These are phyloP conservation scores for Pyrenophora graminea DNA, from an alignment of 2,329 filamentous ascomycete species.

Conservation along the genomic window DNA sequence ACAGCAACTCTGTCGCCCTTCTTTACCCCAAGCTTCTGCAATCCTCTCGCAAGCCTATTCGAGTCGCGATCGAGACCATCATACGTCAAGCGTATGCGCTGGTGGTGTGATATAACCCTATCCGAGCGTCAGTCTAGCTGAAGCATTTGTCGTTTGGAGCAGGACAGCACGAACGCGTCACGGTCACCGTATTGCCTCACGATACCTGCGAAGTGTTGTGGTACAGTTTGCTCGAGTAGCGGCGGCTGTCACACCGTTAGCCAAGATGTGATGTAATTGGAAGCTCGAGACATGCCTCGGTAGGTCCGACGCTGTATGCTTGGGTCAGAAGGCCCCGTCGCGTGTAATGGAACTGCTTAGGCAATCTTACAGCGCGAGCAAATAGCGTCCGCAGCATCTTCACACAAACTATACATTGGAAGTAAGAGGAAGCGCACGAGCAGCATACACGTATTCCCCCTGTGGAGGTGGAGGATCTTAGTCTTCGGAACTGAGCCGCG, in stretches of 20 bases:
- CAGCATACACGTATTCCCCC: not conserved
- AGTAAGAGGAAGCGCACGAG: not conserved
- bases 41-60: constrained; percentile 72
- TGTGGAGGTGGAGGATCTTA: constrained; percentile 4
- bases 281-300: constrained; percentile 31
- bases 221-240: constrained; percentile 69
- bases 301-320: constrained; percentile 39
- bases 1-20: constrained; percentile 87
- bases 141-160: not conserved
- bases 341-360: constrained; percentile 5
- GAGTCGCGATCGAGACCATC: constrained; percentile 73
- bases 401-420: constrained; percentile 18
- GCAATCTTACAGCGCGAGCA: constrained; percentile 19
- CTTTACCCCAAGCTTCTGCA: constrained; percentile 70
- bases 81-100: constrained; percentile 72
- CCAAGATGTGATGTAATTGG: not conserved
- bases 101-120: constrained; percentile 64
- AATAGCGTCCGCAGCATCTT: constrained; percentile 39
- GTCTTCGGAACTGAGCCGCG: constrained; percentile 16
- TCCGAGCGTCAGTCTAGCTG: constrained; percentile 6
- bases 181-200: constrained; percentile 68
- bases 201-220: constrained; percentile 70
- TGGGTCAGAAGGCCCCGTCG: constrained; percentile 38
- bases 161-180: constrained; percentile 55
- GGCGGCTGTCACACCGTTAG: constrained; percentile 58